A percentile compares a stretch with the other conserved stretches of the same genome.
These are phyloP conservation scores for Bremia lactucae DNA, from an alignment of 352 stramenopile genomes.

Conservation along the genomic window DNA sequence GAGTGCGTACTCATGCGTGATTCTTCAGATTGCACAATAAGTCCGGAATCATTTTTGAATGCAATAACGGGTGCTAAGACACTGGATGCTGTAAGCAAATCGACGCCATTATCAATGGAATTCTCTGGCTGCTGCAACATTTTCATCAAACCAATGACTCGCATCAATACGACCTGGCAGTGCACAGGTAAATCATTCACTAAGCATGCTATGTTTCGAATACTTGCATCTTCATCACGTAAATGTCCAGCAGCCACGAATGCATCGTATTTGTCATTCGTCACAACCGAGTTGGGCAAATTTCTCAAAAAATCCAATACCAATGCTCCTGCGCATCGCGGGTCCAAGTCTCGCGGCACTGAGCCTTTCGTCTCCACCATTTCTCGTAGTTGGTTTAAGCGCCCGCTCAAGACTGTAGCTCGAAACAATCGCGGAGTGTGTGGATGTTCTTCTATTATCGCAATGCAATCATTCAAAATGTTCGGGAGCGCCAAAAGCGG, in stretches of 20 bases:
- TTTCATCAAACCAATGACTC: slow-evolving; percentile 56
- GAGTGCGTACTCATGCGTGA: slow-evolving; percentile 34
- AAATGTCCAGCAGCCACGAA: slow-evolving; percentile 64
- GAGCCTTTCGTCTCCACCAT: slow-evolving; percentile 59
- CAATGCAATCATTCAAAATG: slow-evolving; percentile 67
- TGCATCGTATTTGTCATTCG: slow-evolving; percentile 69
- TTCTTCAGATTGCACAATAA: slow-evolving; percentile 23
- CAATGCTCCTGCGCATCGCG: slow-evolving; percentile 51
- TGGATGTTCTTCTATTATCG: slow-evolving; percentile 47
- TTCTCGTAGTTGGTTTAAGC: slow-evolving; percentile 58
- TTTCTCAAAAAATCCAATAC: slow-evolving; percentile 76
- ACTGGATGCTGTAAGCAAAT: slow-evolving; percentile 43
- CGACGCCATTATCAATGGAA: slow-evolving; percentile 49
- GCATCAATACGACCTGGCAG: slow-evolving; percentile 64
- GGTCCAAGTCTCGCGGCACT: slow-evolving; percentile 49
- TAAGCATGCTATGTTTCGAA: slow-evolving; percentile 70
- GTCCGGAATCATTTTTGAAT: slow-evolving; percentile 56
- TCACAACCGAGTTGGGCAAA: slow-evolving; percentile 62
- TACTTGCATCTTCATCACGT: slow-evolving; percentile 57
- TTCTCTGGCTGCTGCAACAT: slow-evolving; percentile 55
- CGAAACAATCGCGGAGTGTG: slow-evolving; percentile 68
- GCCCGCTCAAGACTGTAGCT: slow-evolving; percentile 62
- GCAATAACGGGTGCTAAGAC: slow-evolving; percentile 68
- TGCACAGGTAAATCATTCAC: slow-evolving; percentile 63
- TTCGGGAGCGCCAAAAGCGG: slow-evolving; percentile 63